Percentiles rank a stretch among this genome's conserved stretches.
phyloP scores from a whole-genome alignment of 2,329 filamentous ascomycete species.

The Calonectria leucothoes region DNA sequence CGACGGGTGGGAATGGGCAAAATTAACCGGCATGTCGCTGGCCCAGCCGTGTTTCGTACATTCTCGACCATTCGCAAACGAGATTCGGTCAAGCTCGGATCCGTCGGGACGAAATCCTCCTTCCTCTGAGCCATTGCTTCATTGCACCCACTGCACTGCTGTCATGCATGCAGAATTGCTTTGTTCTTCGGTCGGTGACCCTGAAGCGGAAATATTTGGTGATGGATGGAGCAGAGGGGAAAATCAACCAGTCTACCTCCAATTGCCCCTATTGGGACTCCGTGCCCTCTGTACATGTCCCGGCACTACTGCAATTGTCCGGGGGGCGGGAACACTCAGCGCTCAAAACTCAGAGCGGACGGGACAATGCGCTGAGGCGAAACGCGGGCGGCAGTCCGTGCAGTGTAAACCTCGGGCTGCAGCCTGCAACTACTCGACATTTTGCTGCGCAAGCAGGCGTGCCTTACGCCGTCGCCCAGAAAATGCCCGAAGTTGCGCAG shows the following conservation, averaged over 20 bases:
- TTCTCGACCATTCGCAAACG: neutral
- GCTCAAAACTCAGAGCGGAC: slow-evolving; percentile 13
- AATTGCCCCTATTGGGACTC: neutral
- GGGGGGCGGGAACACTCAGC: slow-evolving; percentile 22
- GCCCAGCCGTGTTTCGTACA: slow-evolving; percentile 4
- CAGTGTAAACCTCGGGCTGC: slow-evolving; percentile 7
- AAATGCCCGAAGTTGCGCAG: neutral
- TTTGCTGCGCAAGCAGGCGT: neutral
- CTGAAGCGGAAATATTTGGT: slow-evolving; percentile 4
- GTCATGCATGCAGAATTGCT: slow-evolving; percentile 13
- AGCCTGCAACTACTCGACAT: neutral
- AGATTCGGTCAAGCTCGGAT: slow-evolving; percentile 13
- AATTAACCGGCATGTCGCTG: slow-evolving; percentile 6
- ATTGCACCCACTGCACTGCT: slow-evolving; percentile 1
- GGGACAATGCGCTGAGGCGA: slow-evolving; percentile 25
- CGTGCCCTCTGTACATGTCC: neutral
- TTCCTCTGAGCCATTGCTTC: neutral
- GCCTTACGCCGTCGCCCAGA: slow-evolving; percentile 8
- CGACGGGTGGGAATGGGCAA: neutral
- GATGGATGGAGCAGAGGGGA: neutral
- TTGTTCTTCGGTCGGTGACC: neutral
- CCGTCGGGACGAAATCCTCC: neutral
- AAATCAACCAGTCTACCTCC: neutral
- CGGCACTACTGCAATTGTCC: slow-evolving; percentile 18
- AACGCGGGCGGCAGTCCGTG: slow-evolving; percentile 27